Percentiles rank a stretch among this genome's conserved stretches.
These are phyloP conservation scores for Cercis canadensis DNA, from an alignment of 306 rosid species.

Conservation along the genomic window DNA sequence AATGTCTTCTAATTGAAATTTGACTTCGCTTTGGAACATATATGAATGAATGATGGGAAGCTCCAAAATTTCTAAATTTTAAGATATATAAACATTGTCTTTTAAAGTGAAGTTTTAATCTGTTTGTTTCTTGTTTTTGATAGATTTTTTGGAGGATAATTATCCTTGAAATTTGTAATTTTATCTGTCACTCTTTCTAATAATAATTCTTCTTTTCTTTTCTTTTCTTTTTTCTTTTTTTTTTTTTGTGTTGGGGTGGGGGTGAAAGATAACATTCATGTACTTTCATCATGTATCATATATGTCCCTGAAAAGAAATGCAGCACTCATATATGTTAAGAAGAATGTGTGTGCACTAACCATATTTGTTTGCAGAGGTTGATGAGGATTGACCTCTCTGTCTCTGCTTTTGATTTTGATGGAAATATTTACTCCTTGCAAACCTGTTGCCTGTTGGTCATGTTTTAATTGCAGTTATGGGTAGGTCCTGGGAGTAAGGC, in stretches of 20 bases:
- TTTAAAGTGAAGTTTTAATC: background rate
- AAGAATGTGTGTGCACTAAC: background rate
- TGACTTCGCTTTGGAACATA: background rate
- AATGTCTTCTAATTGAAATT: background rate
- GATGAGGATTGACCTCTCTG: constrained; percentile 21
- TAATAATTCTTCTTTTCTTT: background rate
- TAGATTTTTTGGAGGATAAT: constrained; percentile 11
- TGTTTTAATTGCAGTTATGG: constrained; percentile 77
- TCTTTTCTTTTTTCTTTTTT: too few relatives aligned
- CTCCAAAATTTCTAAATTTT: constrained; percentile 20
- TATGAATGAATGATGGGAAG: background rate
- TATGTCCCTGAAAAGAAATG: background rate
- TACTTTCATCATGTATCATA: background rate
- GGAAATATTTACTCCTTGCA: constrained; percentile 17
- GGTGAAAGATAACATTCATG: too few relatives aligned
- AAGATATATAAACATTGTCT: background rate
- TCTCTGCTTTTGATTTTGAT: constrained; percentile 20
- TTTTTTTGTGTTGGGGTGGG: too few relatives aligned
- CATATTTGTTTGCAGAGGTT: constrained; percentile 8
- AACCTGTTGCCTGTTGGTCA: constrained; percentile 21
- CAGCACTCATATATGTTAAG: background rate
- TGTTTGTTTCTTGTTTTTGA: constrained; percentile 25
- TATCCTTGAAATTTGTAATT: background rate
- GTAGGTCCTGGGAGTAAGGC: constrained; percentile 94
- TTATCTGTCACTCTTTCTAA: background rate